A percentile compares a stretch with the other conserved stretches of the same genome.
Evolutionary conservation across 352 stramenopile genomes (phyloP).

Genomic region (Lagenidium giganteum): DNA sequence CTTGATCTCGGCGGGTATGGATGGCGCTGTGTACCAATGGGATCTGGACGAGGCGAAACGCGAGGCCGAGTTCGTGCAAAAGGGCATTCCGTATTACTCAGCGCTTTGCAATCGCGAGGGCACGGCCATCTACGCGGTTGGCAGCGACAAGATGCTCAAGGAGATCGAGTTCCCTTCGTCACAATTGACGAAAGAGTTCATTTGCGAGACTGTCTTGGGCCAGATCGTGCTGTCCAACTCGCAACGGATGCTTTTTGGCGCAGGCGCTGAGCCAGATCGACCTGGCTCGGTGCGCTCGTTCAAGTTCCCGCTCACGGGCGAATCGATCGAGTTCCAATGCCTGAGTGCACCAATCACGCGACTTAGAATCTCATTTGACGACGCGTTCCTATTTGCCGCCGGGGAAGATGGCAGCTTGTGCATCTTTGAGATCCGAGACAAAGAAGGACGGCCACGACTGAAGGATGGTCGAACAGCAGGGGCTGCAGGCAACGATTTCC

Average conservation of each 20-base stretch:
- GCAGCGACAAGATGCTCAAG: constrained; percentile 86
- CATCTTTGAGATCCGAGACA: constrained; percentile 87
- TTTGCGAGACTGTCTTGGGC: constrained; percentile 74
- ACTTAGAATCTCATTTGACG: constrained; percentile 82
- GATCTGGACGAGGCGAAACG: constrained; percentile 89
- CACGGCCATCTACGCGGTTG: constrained; percentile 80
- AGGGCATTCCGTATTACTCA: constrained; percentile 88
- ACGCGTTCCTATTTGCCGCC: constrained; percentile 85
- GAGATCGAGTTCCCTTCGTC: constrained; percentile 85
- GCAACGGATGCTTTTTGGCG: constrained; percentile 89
- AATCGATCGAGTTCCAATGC: constrained; percentile 87
- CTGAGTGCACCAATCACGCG: constrained; percentile 72
- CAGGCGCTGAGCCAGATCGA: constrained; percentile 56
- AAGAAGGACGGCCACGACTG: constrained; percentile 63
- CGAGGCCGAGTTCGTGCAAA: constrained; percentile 91
- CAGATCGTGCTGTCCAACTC: constrained; percentile 83
- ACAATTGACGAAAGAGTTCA: constrained; percentile 72
- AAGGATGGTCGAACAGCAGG: constrained; percentile 17
- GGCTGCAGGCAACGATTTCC: constrained; percentile 6
- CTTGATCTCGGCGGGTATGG: constrained; percentile 86
- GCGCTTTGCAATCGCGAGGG: constrained; percentile 82
- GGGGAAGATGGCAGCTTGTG: constrained; percentile 85
- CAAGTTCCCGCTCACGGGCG: constrained; percentile 87
- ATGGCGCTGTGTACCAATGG: constrained; percentile 94
- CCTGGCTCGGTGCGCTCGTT: constrained; percentile 83